Evolutionary conservation across 345 rosid species (phyloP), one percentile per base, ranked within the genome.

Genomic region (Hypericum perforatum): DNA sequence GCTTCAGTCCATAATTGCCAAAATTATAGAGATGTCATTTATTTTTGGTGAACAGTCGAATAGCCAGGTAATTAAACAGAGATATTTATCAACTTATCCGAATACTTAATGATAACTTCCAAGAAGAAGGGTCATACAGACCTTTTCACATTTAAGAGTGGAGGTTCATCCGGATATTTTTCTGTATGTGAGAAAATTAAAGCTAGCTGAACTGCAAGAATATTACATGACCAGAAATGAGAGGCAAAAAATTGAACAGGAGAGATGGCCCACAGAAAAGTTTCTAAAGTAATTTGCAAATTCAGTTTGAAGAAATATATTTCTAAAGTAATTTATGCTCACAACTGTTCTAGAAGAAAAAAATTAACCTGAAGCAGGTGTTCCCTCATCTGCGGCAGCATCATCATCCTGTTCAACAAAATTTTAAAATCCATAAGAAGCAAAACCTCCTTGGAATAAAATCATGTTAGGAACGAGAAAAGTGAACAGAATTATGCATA

Each of bases 151-250:
- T 79, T 78, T 63, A 88, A 59, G 54, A 85, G 91, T 5, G 98
- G 98, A 58, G 79, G 77, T 57, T 85, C 95, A 48, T 88, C 98
- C 0, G 98, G 98, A 62, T 92, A 92, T 44, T 76, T 80, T 67
- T 83, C 87, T 10, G 95, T 78, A 79, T 92, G 98, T 0, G 94
- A 70, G 73, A 92, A 92, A 74, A 88, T 63, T 70, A 92, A 77
- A 68, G 75, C 98, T 45, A 92, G 76, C 78, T 74, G 70, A 78
- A 81, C 98, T 92, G 96, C 76, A 88, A 66, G 43, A 59, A 60
- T 44, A 53, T 56, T 62, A 38, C 38, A 44, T 61, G 56, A 75
- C 56, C 13, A 47, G 48, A 54, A 40, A 56, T 22, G 32, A 51
- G 47, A 55, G 49, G 39, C 45, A 32, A 16, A 62, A 38, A 15